Base-by-base conservation (phyloP, 2,329 filamentous ascomycete species). In the Magnaporthales sp. region DNA sequence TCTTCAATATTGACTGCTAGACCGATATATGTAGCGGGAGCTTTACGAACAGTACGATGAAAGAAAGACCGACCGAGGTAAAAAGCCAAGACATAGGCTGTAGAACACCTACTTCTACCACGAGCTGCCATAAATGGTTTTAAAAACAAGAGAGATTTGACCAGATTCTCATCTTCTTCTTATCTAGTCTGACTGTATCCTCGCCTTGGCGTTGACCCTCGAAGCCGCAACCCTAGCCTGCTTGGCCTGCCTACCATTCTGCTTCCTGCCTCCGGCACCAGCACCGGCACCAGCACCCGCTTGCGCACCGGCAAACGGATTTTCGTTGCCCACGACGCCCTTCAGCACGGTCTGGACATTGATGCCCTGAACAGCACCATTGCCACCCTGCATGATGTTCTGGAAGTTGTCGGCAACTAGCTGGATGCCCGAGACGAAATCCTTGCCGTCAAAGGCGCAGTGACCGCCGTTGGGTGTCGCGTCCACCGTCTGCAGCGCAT, bases 361-460 rank as follows among this genome's bases (percentile, higher is more conserved):
- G 30, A 86, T 80, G 0, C 83, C 83, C 10, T 74, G 70, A 3
- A 87, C 80, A 60, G 77, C 69, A 2, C 84, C 84, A 66, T 80
- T 77, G 0, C 82, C 83, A 38, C 82, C 81, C 70, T 82, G 82
- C 75, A 87, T 80, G 19, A 87, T 77, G 66, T 80, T 80, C 3
- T 78, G 77, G 72, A 81, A 87, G 69, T 80, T 84, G 31, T 82
- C 76, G 9, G 81, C 76, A 76, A 87, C 81, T n/a, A 84, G 76
- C 76, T 87, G 84, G 32, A 87, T 81, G 11, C 85, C 84, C n/a
- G 77, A 80, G 10, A 81, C 80, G 69, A 87, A 87, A 10, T 75
- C 81, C 70, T 81, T 69, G 13, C 76, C 81, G 71, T 87, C 85
- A 67, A 87, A 87, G 65, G 79, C 84, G 75, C 85, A 87, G 73